Conservation (phyloP, 106 monocot species). For the Dendrobium catenatum region DNA sequence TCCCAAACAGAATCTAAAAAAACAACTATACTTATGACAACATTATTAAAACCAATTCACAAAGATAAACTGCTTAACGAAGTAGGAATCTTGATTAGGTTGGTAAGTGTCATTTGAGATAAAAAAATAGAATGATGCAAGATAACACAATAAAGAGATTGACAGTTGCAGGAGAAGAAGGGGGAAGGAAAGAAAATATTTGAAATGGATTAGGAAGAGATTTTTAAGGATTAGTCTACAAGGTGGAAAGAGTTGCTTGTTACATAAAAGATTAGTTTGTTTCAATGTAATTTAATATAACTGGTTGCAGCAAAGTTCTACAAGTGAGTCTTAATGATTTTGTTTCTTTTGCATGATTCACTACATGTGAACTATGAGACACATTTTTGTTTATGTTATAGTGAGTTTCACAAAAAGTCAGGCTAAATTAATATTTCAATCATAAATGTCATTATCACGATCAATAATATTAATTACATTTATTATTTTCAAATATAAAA, state of each 20-base stretch:
- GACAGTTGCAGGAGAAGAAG: neutral
- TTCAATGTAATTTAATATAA: too few relatives aligned
- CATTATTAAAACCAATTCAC: neutral
- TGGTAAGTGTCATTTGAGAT: neutral
- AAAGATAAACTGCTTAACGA: neutral
- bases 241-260: too few relatives aligned
- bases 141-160: neutral
- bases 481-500: neutral
- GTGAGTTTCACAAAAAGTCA: neutral
- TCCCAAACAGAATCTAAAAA: too few relatives aligned
- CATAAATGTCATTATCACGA: neutral
- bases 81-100: neutral
- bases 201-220: neutral
- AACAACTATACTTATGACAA: neutral
- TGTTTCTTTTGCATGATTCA: neutral
- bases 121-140: neutral
- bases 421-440: neutral
- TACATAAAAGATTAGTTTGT: too few relatives aligned
- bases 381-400: neutral
- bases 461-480: neutral
- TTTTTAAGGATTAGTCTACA: too few relatives aligned
- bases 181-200: neutral
- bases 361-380: neutral
- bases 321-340: neutral
- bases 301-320: too few relatives aligned